These are phyloP conservation scores for Dipodascopsis uninucleata DNA, from an alignment of 805 yeast genomes.

Conservation along the genomic window DNA sequence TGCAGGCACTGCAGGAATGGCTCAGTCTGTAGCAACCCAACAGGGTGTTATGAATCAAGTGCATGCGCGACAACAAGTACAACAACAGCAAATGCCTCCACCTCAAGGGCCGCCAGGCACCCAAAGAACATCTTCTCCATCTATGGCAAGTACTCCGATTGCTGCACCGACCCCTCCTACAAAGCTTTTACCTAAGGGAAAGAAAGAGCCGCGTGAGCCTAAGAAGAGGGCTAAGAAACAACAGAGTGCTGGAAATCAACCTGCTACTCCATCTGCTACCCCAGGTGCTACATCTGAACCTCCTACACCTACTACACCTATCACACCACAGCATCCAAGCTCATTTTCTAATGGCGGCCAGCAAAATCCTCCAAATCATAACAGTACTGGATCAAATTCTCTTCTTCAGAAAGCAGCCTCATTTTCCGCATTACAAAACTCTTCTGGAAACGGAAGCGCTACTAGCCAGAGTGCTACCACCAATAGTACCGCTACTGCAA, in stretches of 20 bases:
- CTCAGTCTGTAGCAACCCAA: too few species aligned
- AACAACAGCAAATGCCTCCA: constrained; percentile 24
- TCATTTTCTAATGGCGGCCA: constrained; percentile 15
- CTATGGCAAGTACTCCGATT: constrained; percentile 17
- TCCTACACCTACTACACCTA: constrained; percentile 29
- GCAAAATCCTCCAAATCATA: not conserved
- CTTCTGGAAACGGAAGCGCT: constrained; percentile 7
- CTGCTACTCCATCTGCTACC: constrained; percentile 25
- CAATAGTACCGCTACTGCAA: not conserved
- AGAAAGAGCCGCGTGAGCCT: constrained; percentile 23
- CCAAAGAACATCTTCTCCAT: constrained; percentile 19
- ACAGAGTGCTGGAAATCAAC: constrained; percentile 16
- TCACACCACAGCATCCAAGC: constrained; percentile 28
- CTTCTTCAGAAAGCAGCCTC: constrained; percentile 19
- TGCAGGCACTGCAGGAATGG: too few species aligned
- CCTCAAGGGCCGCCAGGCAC: constrained; percentile 20
- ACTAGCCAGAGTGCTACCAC: not conserved
- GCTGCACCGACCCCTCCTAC: constrained; percentile 28
- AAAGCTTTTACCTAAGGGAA: constrained; percentile 17
- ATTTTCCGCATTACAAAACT: constrained; percentile 20
- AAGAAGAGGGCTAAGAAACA: constrained; percentile 22
- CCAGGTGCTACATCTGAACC: constrained; percentile 27
- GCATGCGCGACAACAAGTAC: too few species aligned
- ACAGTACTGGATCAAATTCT: constrained; percentile 9
- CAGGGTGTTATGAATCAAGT: too few species aligned